Evolutionary conservation across 106 monocot genomes (phyloP).

Genomic region (Vanilla planifolia): DNA sequence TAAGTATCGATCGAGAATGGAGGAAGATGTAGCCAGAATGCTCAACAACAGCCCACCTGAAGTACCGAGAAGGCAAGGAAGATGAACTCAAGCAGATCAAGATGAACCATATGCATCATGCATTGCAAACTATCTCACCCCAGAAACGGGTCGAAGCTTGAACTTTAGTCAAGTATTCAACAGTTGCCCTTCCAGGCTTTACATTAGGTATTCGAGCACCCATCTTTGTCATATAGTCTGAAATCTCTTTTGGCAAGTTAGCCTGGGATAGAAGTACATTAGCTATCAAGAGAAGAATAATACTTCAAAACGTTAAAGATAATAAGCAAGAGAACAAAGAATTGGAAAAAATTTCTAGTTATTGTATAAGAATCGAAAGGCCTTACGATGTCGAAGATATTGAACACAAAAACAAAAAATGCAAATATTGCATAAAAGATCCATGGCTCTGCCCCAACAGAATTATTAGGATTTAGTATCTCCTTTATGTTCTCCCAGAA

Average conservation of each 20-base stretch:
- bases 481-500: conserved; percentile 92
- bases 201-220: conserved; percentile 91
- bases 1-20: conserved; percentile 74
- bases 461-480: conserved; percentile 74
- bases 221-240: conserved; percentile 98
- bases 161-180: conserved; percentile 86
- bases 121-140: conserved; percentile 52
- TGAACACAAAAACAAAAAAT: conserved; percentile 85
- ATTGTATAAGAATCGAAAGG: no score
- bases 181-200: conserved; percentile 88
- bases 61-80: not conserved
- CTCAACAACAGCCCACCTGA: conserved; percentile 73
- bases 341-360: not conserved
- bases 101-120: no score
- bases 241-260: conserved; percentile 92
- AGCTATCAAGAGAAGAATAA: not conserved
- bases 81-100: no score
- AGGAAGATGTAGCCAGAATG: conserved; percentile 80
- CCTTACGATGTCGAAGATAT: conserved; percentile 99
- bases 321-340: not conserved
- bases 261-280: conserved; percentile 47
- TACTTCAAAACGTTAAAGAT: not conserved
- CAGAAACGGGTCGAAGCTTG: conserved; percentile 98
- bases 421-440: conserved; percentile 87
- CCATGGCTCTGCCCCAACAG: conserved; percentile 85